Evolutionary conservation across 306 rosid genomes (phyloP).

Genomic region (Styphnolobium japonicum): DNA sequence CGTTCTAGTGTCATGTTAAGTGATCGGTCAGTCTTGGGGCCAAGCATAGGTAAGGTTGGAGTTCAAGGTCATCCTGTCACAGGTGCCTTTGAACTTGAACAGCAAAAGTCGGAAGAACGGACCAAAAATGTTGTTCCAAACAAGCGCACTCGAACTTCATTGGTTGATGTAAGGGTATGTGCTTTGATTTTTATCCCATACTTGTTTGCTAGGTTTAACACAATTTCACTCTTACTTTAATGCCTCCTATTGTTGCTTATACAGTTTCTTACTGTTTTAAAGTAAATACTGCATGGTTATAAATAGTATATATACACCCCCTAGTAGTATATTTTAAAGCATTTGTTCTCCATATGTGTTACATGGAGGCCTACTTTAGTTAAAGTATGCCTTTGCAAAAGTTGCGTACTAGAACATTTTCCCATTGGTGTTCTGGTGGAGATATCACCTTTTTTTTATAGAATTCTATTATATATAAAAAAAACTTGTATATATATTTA

Average conservation of each 20-base stretch:
- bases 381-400: slow-evolving; percentile 25
- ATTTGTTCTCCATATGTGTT: slow-evolving; percentile 24
- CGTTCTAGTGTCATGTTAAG: slow-evolving; percentile 59
- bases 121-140: slow-evolving; percentile 68
- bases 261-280: slow-evolving; percentile 17
- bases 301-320: neutral
- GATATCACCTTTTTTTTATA: neutral
- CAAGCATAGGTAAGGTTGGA: slow-evolving; percentile 72
- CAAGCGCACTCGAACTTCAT: slow-evolving; percentile 94
- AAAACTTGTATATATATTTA: neutral
- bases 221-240: slow-evolving; percentile 4
- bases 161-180: slow-evolving; percentile 81
- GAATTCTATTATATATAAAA: neutral
- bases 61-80: slow-evolving; percentile 63
- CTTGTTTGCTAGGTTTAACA: neutral
- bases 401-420: slow-evolving; percentile 14
- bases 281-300: slow-evolving; percentile 7
- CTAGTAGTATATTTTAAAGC: slow-evolving; percentile 24
- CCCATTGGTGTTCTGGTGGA: neutral
- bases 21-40: slow-evolving; percentile 75
- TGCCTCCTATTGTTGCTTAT: slow-evolving; percentile 9
- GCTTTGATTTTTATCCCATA: slow-evolving; percentile 12
- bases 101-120: slow-evolving; percentile 85
- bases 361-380: slow-evolving; percentile 12
- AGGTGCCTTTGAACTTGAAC: slow-evolving; percentile 84